Conservation (phyloP, 2,329 filamentous ascomycete species). For the Berkeleyomyces basicola region DNA sequence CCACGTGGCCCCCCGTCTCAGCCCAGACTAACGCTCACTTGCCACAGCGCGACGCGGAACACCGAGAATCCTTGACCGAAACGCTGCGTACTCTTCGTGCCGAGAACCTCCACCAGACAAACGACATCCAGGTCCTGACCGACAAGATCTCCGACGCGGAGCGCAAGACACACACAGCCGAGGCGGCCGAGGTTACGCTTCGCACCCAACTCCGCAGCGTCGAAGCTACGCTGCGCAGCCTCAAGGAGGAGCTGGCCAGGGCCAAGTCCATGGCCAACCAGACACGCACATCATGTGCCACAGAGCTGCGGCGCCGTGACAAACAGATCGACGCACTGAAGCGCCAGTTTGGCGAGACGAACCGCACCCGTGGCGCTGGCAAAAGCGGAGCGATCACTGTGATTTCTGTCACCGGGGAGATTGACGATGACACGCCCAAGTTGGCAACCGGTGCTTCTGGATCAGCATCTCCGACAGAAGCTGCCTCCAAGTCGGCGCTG, state of each 20-base stretch:
- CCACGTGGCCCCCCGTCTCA: background rate
- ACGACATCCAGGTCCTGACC: slow-evolving; percentile 44
- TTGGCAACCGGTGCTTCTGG: slow-evolving; percentile 4
- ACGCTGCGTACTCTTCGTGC: slow-evolving; percentile 61
- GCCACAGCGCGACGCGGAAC: slow-evolving; percentile 68
- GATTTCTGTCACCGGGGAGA: slow-evolving; percentile 40
- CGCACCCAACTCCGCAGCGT: slow-evolving; percentile 55
- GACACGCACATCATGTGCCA: slow-evolving; percentile 71
- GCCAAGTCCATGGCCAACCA: slow-evolving; percentile 69
- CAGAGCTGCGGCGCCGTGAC: slow-evolving; percentile 81
- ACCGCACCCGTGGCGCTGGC: slow-evolving; percentile 40
- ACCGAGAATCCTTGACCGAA: slow-evolving; percentile 65
- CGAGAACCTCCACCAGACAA: slow-evolving; percentile 56
- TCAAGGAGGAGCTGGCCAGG: slow-evolving; percentile 70
- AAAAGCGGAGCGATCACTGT: slow-evolving; percentile 38
- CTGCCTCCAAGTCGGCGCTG: slow-evolving; percentile 26
- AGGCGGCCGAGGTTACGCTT: slow-evolving; percentile 54
- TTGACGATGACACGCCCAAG: slow-evolving; percentile 30
- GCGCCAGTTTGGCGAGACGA: slow-evolving; percentile 61
- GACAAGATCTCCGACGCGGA: slow-evolving; percentile 38
- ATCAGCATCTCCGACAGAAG: background rate
- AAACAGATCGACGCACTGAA: slow-evolving; percentile 79
- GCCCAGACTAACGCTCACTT: background rate
- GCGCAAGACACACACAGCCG: slow-evolving; percentile 38
- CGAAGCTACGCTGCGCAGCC: slow-evolving; percentile 54